These are phyloP conservation scores for Trypanosoma mega DNA, from an alignment of 208 protist species.

Conservation along the genomic window DNA sequence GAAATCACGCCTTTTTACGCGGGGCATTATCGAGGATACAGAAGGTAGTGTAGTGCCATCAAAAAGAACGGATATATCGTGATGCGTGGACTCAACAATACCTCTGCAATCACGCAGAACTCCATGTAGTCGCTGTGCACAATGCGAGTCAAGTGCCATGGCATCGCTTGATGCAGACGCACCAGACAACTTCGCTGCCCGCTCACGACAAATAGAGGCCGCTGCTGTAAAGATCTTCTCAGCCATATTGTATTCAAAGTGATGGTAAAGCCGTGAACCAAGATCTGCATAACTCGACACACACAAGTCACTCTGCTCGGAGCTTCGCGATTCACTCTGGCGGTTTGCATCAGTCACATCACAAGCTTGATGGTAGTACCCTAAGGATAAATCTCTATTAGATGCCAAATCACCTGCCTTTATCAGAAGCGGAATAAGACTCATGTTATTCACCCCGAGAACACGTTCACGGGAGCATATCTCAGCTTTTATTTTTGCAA, in stretches of 20 bases:
- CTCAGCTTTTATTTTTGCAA: constrained; percentile 11
- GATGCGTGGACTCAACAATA: neutral
- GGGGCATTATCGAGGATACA: too few relatives aligned
- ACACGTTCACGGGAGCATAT: constrained; percentile 22
- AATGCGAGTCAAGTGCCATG: neutral
- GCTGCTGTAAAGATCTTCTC: constrained; percentile 5
- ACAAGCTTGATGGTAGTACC: constrained; percentile 13
- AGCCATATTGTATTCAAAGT: constrained; percentile 7
- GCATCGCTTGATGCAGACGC: neutral
- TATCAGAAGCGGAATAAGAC: constrained; percentile 22
- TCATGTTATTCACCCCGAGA: constrained; percentile 10
- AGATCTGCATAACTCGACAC: constrained; percentile 13
- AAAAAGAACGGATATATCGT: constrained; percentile 11
- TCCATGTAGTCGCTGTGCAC: constrained; percentile 1
- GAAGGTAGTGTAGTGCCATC: neutral
- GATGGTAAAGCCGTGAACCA: constrained; percentile 14
- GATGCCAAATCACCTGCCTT: constrained; percentile 15
- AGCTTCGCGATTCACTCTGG: neutral
- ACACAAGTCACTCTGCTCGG: neutral
- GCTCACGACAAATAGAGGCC: constrained; percentile 11
- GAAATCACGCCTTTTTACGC: constrained; percentile 1
- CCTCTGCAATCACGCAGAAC: constrained; percentile 5
- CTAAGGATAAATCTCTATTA: neutral
- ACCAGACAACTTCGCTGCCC: neutral
- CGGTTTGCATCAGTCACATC: constrained; percentile 19